Evolutionary conservation across 1,139 yeast species (phyloP).

Genomic region (Pneumocystis sp.): DNA sequence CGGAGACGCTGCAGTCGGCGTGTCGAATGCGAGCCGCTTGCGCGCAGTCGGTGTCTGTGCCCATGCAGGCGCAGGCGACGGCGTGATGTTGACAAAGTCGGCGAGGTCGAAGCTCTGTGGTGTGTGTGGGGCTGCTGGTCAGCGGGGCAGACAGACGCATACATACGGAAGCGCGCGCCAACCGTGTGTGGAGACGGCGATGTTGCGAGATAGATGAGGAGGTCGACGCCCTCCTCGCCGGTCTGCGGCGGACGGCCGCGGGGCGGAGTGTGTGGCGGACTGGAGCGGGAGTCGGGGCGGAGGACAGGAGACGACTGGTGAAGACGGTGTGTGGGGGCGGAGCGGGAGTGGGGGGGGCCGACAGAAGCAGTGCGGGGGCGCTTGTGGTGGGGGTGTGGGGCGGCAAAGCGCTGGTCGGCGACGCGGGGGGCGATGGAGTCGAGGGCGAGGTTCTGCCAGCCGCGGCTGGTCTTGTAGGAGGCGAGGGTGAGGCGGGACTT

Average conservation of each 20-base stretch:
- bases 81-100: conserved; percentile 68
- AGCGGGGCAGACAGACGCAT: background rate
- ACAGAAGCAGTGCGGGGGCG: background rate
- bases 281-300: background rate
- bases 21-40: background rate
- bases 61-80: conserved; percentile 38
- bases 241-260: conserved; percentile 9
- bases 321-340: background rate
- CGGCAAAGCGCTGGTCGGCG: conserved; percentile 13
- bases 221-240: conserved; percentile 63
- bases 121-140: conserved; percentile 1
- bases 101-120: conserved; percentile 44
- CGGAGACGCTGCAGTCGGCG: background rate
- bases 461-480: conserved; percentile 28
- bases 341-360: background rate
- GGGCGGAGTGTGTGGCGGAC: background rate
- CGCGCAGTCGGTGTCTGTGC: conserved; percentile 2
- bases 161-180: conserved; percentile 5
- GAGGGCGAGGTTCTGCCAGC: conserved; percentile 27
- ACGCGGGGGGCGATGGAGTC: conserved; percentile 26
- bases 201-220: conserved; percentile 67
- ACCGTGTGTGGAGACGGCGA: conserved; percentile 52
- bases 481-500: conserved; percentile 30
- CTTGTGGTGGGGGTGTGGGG: background rate
- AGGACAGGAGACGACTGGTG: background rate